A percentile compares a stretch with the other conserved stretches of the same genome.
Conservation (phyloP, 495 filamentous ascomycete genomes). For the Xylaria telfairii region DNA sequence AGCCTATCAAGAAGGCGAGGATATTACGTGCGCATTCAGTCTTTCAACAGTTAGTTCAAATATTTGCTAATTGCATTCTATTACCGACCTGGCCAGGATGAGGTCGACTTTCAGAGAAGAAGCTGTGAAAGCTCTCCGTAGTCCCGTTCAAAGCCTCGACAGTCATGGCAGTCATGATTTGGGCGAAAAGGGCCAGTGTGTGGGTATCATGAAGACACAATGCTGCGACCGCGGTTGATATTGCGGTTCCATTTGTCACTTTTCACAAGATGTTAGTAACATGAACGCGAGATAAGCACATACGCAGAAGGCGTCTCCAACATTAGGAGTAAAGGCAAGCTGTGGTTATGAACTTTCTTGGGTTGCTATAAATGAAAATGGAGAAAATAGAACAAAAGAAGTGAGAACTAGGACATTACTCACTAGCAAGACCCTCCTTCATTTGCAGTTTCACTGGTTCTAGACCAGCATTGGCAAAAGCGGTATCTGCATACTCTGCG, state of each 20-base stretch:
- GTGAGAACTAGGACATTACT: neutral
- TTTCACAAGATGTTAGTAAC: conserved; percentile 36
- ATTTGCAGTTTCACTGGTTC: conserved; percentile 49
- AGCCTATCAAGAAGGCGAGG: conserved; percentile 42
- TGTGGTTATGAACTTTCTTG: neutral
- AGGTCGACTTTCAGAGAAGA: conserved; percentile 57
- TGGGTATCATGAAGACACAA: conserved; percentile 57
- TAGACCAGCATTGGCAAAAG: conserved; percentile 41
- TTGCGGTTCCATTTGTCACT: conserved; percentile 58
- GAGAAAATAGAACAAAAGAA: too few species aligned
- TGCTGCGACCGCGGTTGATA: conserved; percentile 50
- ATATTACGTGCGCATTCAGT: conserved; percentile 57
- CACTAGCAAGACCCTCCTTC: conserved; percentile 59
- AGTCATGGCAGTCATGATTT: conserved; percentile 53
- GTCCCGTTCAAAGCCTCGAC: conserved; percentile 54
- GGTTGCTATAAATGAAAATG: too few species aligned
- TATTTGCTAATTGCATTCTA: neutral
- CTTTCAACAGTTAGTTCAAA: conserved; percentile 59
- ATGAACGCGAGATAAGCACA: neutral
- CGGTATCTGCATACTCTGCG: conserved; percentile 35
- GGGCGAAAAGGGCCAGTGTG: conserved; percentile 54
- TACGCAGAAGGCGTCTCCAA: neutral
- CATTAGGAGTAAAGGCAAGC: neutral
- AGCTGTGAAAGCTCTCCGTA: conserved; percentile 56
- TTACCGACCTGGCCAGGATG: conserved; percentile 55